Percentiles rank a stretch among this genome's conserved stretches.
Conservation (phyloP, 768 basidiomycete species). For the Mycena latifolia region DNA sequence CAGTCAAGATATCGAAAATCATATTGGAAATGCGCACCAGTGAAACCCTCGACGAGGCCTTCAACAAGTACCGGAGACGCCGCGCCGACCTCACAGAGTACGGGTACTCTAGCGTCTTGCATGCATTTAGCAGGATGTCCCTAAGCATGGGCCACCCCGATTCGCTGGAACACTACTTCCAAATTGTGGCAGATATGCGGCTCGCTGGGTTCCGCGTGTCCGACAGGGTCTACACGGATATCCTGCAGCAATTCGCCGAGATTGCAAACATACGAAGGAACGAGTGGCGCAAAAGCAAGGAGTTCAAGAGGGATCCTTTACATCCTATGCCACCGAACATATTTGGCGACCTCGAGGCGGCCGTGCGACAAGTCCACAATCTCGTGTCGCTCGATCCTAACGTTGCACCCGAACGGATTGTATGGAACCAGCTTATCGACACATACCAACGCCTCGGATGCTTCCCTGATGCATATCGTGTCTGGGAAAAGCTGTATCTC, state of each 20-base stretch:
- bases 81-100: slow-evolving; percentile 62
- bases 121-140: slow-evolving; percentile 70
- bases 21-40: slow-evolving; percentile 78
- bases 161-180: slow-evolving; percentile 66
- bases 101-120: slow-evolving; percentile 74
- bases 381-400: slow-evolving; percentile 70
- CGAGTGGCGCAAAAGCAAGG: slow-evolving; percentile 13
- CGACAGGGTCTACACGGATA: slow-evolving; percentile 72
- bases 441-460: slow-evolving; percentile 86
- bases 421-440: slow-evolving; percentile 92
- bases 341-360: slow-evolving; percentile 22
- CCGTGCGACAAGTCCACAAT: slow-evolving; percentile 29
- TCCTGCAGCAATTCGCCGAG: slow-evolving; percentile 68
- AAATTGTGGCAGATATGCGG: slow-evolving; percentile 87
- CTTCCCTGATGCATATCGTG: slow-evolving; percentile 76
- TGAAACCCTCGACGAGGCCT: slow-evolving; percentile 66
- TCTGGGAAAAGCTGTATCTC: slow-evolving; percentile 84
- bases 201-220: slow-evolving; percentile 68
- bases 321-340: slow-evolving; percentile 11
- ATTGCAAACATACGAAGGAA: slow-evolving; percentile 46
- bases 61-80: slow-evolving; percentile 67
- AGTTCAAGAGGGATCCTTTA: not conserved
- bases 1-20: slow-evolving; percentile 64
- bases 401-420: slow-evolving; percentile 57
- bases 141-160: slow-evolving; percentile 48